A percentile compares a stretch with the other conserved stretches of the same genome.
These are phyloP conservation scores for Aspergillus bertholletiae DNA, from an alignment of 495 filamentous ascomycete genomes.

Conservation along the genomic window DNA sequence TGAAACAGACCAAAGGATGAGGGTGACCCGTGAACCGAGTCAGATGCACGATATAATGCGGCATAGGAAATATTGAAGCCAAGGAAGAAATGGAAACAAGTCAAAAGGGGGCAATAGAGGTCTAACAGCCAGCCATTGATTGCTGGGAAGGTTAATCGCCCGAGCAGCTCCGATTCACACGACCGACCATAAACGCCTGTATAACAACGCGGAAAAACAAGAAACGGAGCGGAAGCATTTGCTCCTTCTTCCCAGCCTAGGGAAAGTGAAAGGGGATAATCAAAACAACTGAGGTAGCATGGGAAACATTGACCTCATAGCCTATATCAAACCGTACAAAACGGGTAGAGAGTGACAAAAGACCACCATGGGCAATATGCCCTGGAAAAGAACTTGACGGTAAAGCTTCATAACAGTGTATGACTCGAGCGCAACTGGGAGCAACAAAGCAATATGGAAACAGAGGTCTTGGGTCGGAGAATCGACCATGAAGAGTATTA, in stretches of 20 bases:
- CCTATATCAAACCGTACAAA: background rate
- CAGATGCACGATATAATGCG: slow-evolving; percentile 8
- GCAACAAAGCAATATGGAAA: background rate
- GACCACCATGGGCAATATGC: background rate
- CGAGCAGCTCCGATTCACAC: slow-evolving; percentile 7
- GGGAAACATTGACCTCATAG: slow-evolving; percentile 1
- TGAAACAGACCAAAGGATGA: slow-evolving; percentile 7
- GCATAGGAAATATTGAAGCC: slow-evolving; percentile 1
- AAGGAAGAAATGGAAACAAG: slow-evolving; percentile 1
- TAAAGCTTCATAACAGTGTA: background rate
- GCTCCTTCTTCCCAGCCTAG: slow-evolving; percentile 6
- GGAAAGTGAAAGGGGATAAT: background rate
- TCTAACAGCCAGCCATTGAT: slow-evolving; percentile 16
- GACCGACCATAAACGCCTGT: slow-evolving; percentile 19
- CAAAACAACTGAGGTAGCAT: slow-evolving; percentile 1
- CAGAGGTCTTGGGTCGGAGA: slow-evolving; percentile 2
- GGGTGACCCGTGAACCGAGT: background rate
- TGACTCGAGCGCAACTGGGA: background rate
- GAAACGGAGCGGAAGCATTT: background rate
- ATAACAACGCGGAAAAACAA: slow-evolving; percentile 5
- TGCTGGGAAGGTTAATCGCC: slow-evolving; percentile 4
- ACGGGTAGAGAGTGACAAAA: background rate
- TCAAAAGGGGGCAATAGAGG: slow-evolving; percentile 5
- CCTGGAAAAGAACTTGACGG: background rate
- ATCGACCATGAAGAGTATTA: background rate